Evolutionary conservation across 768 basidiomycete genomes (phyloP).

Genomic region (Lyophyllum shimeji): DNA sequence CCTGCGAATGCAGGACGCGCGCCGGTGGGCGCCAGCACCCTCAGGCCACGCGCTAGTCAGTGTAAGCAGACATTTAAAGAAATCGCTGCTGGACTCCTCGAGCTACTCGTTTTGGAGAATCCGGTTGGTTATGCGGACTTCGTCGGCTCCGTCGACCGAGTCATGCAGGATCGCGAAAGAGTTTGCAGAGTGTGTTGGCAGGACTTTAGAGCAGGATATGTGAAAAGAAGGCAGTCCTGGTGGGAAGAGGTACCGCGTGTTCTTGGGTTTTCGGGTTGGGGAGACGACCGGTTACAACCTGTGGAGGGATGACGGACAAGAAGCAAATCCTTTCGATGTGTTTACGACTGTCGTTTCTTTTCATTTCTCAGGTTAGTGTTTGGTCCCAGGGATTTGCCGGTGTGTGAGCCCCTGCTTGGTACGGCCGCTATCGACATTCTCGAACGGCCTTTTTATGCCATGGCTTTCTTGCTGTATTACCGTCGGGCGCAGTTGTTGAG

Average conservation of each 20-base stretch:
- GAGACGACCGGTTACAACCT: neutral
- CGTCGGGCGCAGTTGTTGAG: no score
- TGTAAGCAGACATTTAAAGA: conserved; percentile 1
- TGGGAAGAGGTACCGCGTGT: conserved; percentile 5
- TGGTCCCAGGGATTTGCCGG: neutral
- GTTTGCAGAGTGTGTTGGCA: conserved; percentile 5
- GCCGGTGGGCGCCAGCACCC: conserved; percentile 8
- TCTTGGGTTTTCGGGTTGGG: neutral
- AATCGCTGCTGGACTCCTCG: conserved; percentile 1
- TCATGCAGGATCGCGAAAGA: neutral
- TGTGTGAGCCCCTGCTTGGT: no score
- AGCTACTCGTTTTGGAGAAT: conserved; percentile 1
- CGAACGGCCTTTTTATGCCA: no score
- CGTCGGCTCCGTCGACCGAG: neutral
- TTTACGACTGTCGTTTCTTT: neutral
- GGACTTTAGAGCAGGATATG: neutral
- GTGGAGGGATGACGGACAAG: neutral
- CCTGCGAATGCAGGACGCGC: conserved; percentile 3
- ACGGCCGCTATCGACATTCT: no score
- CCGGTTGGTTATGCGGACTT: conserved; percentile 9
- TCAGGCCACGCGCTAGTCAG: neutral
- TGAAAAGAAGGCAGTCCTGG: neutral
- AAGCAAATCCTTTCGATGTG: no score
- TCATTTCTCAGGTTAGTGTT: neutral
- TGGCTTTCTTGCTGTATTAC: no score